Evolutionary conservation across 176 grass and related monocot genomes (phyloP).

Genomic region (Hyparrhenia diplandra): DNA sequence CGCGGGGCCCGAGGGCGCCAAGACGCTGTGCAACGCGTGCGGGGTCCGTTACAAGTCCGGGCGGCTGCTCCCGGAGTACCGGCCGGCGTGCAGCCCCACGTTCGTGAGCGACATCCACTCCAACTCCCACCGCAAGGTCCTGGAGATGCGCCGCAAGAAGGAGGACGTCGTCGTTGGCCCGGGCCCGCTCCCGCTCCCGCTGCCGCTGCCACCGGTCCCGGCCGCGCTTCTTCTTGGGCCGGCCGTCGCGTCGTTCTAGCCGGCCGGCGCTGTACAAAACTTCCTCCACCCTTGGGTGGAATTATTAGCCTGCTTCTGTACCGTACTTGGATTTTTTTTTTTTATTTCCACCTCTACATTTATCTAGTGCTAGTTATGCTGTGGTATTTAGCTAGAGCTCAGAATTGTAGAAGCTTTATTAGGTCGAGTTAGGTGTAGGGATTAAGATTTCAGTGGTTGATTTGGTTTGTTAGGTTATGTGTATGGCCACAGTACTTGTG

Average conservation of each 20-base stretch:
- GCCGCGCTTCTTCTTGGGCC: background rate
- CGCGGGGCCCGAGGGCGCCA: slow-evolving; percentile 79
- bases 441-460: slow-evolving; percentile 40
- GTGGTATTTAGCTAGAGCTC: slow-evolving; percentile 26
- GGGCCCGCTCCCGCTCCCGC: background rate
- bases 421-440: slow-evolving; percentile 38
- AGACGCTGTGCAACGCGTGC: slow-evolving; percentile 95
- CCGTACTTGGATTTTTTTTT: slow-evolving; percentile 36
- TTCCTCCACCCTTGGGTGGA: background rate
- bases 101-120: slow-evolving; percentile 74
- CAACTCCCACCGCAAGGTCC: slow-evolving; percentile 89
- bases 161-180: slow-evolving; percentile 9
- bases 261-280: slow-evolving; percentile 57
- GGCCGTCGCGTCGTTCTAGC: slow-evolving; percentile 64
- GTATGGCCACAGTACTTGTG: slow-evolving; percentile 6
- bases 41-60: slow-evolving; percentile 91
- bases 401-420: slow-evolving; percentile 36
- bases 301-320: slow-evolving; percentile 31
- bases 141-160: slow-evolving; percentile 90
- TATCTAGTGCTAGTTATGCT: background rate
- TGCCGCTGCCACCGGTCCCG: background rate
- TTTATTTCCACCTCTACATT: slow-evolving; percentile 6
- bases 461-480: slow-evolving; percentile 21
- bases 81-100: slow-evolving; percentile 86
- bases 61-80: slow-evolving; percentile 86